Evolutionary conservation across 192 early-diverging fungal genomes (phyloP).

Genomic region (Entomortierella chlamydospora): DNA sequence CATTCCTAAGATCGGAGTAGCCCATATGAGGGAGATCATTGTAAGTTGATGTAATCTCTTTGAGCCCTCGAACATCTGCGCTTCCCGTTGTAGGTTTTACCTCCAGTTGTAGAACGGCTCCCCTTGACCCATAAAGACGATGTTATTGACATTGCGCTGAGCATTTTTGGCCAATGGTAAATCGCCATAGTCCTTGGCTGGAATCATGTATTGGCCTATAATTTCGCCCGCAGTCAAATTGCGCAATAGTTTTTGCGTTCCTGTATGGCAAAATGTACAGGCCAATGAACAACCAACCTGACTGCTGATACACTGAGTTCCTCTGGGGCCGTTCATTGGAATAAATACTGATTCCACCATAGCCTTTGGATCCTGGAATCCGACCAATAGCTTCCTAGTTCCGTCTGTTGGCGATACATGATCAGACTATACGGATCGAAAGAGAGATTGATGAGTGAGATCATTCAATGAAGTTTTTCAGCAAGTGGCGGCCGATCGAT

Average conservation of each 20-base stretch:
- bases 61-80: too few species aligned
- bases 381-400: constrained; percentile 73
- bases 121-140: constrained; percentile 95
- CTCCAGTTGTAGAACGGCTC: constrained; percentile 90
- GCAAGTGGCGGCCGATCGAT: not conserved
- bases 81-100: too few species aligned
- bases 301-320: constrained; percentile 84
- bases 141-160: constrained; percentile 75
- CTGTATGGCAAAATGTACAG: constrained; percentile 92
- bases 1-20: too few species aligned
- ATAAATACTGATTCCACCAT: constrained; percentile 85
- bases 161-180: constrained; percentile 63
- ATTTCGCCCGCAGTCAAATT: constrained; percentile 82
- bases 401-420: constrained; percentile 65
- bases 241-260: constrained; percentile 84
- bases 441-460: not conserved
- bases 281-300: constrained; percentile 90
- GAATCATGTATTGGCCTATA: constrained; percentile 76
- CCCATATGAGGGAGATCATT: not conserved
- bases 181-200: constrained; percentile 66
- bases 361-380: constrained; percentile 66
- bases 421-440: constrained; percentile 8
- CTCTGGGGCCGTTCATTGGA: constrained; percentile 66
- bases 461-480: not conserved
- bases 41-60: not conserved